Evolutionary conservation across 768 basidiomycete species (phyloP).

Genomic region (Amanita thiersii): DNA sequence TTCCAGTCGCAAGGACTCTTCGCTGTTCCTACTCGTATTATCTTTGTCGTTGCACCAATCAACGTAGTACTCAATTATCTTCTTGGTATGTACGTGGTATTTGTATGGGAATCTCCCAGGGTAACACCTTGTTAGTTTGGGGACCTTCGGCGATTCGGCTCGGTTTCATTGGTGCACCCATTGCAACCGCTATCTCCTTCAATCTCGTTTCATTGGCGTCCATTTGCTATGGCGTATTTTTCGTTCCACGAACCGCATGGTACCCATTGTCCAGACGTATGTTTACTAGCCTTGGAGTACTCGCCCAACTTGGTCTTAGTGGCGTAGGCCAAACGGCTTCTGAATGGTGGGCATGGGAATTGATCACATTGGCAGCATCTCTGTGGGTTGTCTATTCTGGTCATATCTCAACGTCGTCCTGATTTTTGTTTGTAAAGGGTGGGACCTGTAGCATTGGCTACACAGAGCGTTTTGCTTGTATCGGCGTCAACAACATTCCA

Average conservation of each 20-base stretch:
- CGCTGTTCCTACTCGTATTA: conserved; percentile 76
- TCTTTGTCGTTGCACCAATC: conserved; percentile 74
- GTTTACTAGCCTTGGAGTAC: conserved; percentile 58
- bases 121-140: conserved; percentile 51
- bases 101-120: not conserved
- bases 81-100: conserved; percentile 48
- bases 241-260: conserved; percentile 72
- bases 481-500: conserved; percentile 76
- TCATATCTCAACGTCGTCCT: not conserved
- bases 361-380: conserved; percentile 53
- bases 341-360: conserved; percentile 99
- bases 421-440: conserved; percentile 34
- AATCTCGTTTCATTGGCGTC: conserved; percentile 70
- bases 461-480: conserved; percentile 79
- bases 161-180: conserved; percentile 88
- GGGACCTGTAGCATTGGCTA: conserved; percentile 74
- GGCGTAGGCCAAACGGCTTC: conserved; percentile 81
- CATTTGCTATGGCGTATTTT: conserved; percentile 54
- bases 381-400: conserved; percentile 23
- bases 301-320: conserved; percentile 72
- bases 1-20: conserved; percentile 88
- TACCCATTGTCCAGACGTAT: conserved; percentile 57
- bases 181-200: conserved; percentile 84
- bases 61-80: conserved; percentile 80
- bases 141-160: conserved; percentile 71